Base-by-base conservation (phyloP, 768 basidiomycete genomes). In the Suillus brevipes region DNA sequence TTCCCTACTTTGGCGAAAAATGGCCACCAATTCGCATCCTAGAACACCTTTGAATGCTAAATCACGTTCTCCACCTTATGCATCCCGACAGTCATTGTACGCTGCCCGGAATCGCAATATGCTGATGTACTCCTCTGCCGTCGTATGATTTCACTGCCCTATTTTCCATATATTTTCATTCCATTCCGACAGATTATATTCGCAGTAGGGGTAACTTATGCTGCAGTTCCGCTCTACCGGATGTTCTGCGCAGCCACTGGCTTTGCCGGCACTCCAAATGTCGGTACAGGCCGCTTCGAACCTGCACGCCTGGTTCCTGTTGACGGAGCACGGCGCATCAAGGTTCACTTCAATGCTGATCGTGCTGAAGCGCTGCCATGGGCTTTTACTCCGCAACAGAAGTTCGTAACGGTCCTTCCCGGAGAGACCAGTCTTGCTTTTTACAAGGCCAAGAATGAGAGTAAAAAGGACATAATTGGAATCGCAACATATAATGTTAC, bases 401-500 rank as follows among this genome's bases (percentile, higher is more conserved):
- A 90, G 74, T 89, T 83, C 68, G 94, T 99, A 38, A 89, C 83
- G 37, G 96, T 99, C 6, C 82, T 97, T 42, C 97, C 95, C 0
- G 97, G 97, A 13, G 97, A 99, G 81, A 95, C 95, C 3, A 94
- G 92, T 65, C 79, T 99, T 65, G 97, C 97, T 12, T 99, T 99
- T 75, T 99, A 99, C 77, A 94, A 85, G 57, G 97, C 97, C 8
- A 93, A 85, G 78, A 99, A 99, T 71, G 85, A 81, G 57, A 89
- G 92, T 12, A 80, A 87, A 57, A 82, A 90, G 68, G 97, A 99
- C 74, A 87, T 99, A 61, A 96, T 99, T 72, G 97, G 97, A 1
- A 99, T 99, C 75, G 97, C 96, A 40, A 99, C 97, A 6, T 99
- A 99, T 75, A 99, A 99, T 77, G 97, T 98, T 67, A 97, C 96